Evolutionary conservation across 345 rosid species (phyloP), one percentile per base, ranked within the genome.

Genomic region (Hypericum androsaemum): DNA sequence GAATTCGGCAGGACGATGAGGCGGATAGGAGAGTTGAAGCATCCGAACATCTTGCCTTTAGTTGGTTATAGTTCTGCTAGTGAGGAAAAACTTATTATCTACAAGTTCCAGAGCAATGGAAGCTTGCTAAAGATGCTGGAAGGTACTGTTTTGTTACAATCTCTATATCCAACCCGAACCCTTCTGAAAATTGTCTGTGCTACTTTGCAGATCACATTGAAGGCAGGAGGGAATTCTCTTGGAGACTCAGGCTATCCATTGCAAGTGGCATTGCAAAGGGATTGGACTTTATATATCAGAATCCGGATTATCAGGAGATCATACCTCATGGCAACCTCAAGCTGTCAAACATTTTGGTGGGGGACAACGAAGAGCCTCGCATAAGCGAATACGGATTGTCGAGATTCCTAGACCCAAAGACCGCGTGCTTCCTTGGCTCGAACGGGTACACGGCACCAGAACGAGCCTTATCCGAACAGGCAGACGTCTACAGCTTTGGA

Each of bases 261-360:
- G 80, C 75, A 10, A 50, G 48, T 1, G 77, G 89, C 7, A 71
- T 80, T 12, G 80, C 80, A 5, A 67, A 59, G 59, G 86, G 83
- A 14, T 54, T 83, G 54, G 77, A 71, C 40, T 71, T 54, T 65
- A 73, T 83, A 0, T 57, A 75, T 43, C 78, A 68, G 67, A 75
- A 68, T 10, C 53, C 51, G 12, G 13, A 53, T 10, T 47, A 35
- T 16, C 38, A 15, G 15, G 58, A 74, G 32, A 39, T n/a, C 50
- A 67, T 74, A 13, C 73, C 81, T 9, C 83, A 75, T 55, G 86
- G 83, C 37, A 83, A 83, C 53, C 73, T 83, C 28, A 83, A 80
- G 66, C 83, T 64, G 11, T 80, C 86, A 36, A 83, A 83, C 50
- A 77, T 83, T 54, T 17, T 77, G 22, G 7, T 80, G 48, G 60